Base-by-base conservation (phyloP, 495 filamentous ascomycete genomes). In the Xylona heveae region DNA sequence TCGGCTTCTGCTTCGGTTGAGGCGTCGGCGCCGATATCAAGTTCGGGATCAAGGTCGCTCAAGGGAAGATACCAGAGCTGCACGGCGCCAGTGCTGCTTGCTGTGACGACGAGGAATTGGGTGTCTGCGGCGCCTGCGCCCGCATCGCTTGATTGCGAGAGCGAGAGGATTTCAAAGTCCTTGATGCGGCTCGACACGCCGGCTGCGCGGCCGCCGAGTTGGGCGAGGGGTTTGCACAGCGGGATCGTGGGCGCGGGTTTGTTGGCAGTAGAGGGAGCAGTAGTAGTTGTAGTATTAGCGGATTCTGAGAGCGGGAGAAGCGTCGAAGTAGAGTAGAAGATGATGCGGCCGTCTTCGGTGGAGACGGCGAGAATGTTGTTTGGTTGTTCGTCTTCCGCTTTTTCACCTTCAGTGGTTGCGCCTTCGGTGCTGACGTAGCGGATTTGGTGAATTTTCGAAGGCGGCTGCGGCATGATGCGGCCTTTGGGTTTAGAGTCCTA, bases 331-430 rank as follows among this genome's bases (percentile, higher is more conserved):
- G 71, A 71, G 46, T 81, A 93, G 50, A 97, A 91, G 21, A 91
- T 40, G 13, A 97, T 58, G 26, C 77, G 61, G 13, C 90, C 88
- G 49, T 95, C 85, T 48, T 95, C 88, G 0, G 88, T 94, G n/a
- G 82, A 79, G 5, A 90, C 57, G 1, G 71, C 73, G 24, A 97
- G 48, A 6, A 85, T 46, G 10, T 59, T 55, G 19, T 52, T 48
- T n/a, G n/a, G n/a, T 19, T 52, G 54, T 14, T 56, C 50, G 10
- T 52, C 54, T 19, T 55, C 49, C 14, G 50, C 12, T 18, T 30
- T 16, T 17, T 3, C 25, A 23, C 17, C 42, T 18, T 58, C 54
- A 12, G 54, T 53, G 10, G 57, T 46, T 19, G 42, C 28, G 18
- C 18, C 8, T 3, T 54, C 44, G n/a, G 59, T 30, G 16, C 53